Base-by-base conservation (phyloP, 257 asterid genomes). In the Lycium ferocissimum region DNA sequence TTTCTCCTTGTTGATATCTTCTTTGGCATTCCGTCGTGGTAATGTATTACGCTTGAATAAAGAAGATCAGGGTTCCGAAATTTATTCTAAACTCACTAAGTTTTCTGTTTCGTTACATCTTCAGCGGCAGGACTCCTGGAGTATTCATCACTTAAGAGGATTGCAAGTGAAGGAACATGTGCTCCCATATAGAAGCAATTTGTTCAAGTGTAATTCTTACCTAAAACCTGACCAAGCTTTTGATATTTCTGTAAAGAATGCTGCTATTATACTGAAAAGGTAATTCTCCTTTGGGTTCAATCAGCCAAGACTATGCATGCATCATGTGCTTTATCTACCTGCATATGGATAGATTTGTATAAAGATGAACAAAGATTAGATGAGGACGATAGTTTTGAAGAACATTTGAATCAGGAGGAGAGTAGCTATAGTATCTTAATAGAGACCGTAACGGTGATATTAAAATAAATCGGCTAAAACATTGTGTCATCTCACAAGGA, bases 51-150 rank as follows among this genome's bases (percentile, higher is more conserved):
- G 45, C 45, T 33, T 12, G 43, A 12, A 66, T 10, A 65, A 66
- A 66, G 45, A 66, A 35, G 45, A 66, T 66, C 73, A 33, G 59
- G 65, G 15, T 78, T 53, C 82, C 14, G 49, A 51, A 26, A 22
- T 53, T 78, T 78, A 10, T 33, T 78, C 49, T 53, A 53, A 26
- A 53, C 82, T 78, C 9, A 26, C 38, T 45, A 11, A n/a, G 33
- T 14, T 53, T 81, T 82, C 85, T 88, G 59, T 79, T 65, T 33
- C 67, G 65, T 89, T 81, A 26, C 67, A 83, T 89, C 85, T 88
- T 81, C 98, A 92, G 98, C 85, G 85, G 86, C 91, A 86, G 80
- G 90, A 80, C 89, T 87, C 93, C 15, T 88, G 97, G 97, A 89
- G 90, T 83, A 75, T 92, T 53, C 89, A 86, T 85, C 89, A 91